Evolutionary conservation across 768 basidiomycete genomes (phyloP), one percentile per base, ranked within the genome.

Genomic region (Lyophyllum atratum): DNA sequence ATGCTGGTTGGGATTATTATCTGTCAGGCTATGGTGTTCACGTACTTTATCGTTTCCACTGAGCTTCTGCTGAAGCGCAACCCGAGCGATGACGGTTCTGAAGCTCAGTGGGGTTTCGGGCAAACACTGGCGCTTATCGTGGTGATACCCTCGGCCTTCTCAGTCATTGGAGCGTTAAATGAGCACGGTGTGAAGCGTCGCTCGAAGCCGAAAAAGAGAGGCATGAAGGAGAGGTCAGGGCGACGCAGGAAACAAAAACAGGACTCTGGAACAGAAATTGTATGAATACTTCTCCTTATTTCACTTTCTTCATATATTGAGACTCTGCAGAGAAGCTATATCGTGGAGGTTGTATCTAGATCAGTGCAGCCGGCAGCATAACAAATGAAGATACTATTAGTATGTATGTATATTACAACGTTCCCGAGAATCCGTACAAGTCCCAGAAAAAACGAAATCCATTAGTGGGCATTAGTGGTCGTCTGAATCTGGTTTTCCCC

Each of bases 401-500:
- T 40, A 31, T 28, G 25, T 34, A 55, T 52, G 43, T 52, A 47
- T 51, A 48, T 11, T 2, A 33, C 29, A 55, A 34, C 19, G 37
- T 40, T 22, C 46, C 43, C 52, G 14, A 28, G 47, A 39, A 31
- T 54, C 28, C 45, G 21, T 26, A 48, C 4, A 52, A 60, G 46
- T 52, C 34, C 59, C 47, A 49, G 40, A 17, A 24, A 34, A 46
- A 47, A 47, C 25, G 15, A 2, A n/a, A n/a, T 12, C 4, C 21
- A 56, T 68, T 57, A 81, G 59, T 88, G 85, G 58, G 2, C 21
- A 56, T 68, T 57, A 81, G 59, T 88, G 85, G 58, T 85, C 79
- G 59, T 89, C 86, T 0, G 86, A 76, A 50, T 72, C 74, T 19
- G 77, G 76, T 40, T 61, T 73, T 1, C 86, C 89, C 86, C 86